Evolutionary conservation across 768 basidiomycete species (phyloP), one percentile per base, ranked within the genome.

Genomic region (Gloeophyllum trabeum): DNA sequence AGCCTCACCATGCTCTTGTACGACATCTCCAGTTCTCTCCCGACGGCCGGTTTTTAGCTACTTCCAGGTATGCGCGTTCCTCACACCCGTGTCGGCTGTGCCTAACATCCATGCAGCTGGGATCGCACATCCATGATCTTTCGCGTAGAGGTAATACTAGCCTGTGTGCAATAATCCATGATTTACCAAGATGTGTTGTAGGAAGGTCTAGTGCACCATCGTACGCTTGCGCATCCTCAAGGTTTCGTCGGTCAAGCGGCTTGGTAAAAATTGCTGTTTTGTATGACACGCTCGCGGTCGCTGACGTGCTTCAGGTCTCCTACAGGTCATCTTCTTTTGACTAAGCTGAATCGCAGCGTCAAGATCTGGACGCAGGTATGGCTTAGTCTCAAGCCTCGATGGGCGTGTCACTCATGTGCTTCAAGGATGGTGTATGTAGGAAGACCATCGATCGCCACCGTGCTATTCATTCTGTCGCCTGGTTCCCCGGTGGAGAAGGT

Each of bases 221-320:
- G 79, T 32, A 69, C 74, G 13, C 67, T 86, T 16, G 76, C 76
- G 0, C 81, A 85, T 51, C 64, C 77, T 4, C 69, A 74, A 46
- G 79, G 79, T n/a, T 83, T 85, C 56, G 76, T 83, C 24, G 73
- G 76, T 24, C 82, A 84, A 58, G 82, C 85, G 24, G 81, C 80
- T 23, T 87, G 83, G 81, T 79, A 44, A 41, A 61, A 24, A 23
- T 26, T 24, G 34, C 28, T 6, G 19, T 25, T 42, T 1, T 16
- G 25, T 37, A 25, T 24, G 12, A 13, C 14, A 41, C n/a, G 25
- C 6, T 20, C 12, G 26, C 41, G 10, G n/a, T 23, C 38, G 22
- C 36, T 32, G 39, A 39, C 38, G 16, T 35, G 19, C 23, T n/a
- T 24, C 43, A 79, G 77, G 80, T 81, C 81, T 13, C 81, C 81